Evolutionary conservation across 495 filamentous ascomycete species (phyloP).

Genomic region (Pseudevernia furfuracea): DNA sequence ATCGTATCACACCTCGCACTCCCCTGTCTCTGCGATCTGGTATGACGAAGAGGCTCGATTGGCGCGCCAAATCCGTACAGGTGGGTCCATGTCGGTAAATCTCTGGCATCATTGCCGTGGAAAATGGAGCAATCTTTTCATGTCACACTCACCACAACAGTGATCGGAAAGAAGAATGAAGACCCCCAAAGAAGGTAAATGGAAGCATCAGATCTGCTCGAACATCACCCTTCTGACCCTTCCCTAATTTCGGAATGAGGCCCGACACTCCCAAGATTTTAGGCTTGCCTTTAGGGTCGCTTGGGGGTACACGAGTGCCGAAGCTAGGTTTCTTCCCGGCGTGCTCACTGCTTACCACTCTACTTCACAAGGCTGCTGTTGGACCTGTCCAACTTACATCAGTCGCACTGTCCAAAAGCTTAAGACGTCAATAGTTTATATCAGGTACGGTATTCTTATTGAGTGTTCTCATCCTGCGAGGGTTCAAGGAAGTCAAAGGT

Average conservation of each 20-base stretch:
- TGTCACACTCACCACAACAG: no score
- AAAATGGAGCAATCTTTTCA: background rate
- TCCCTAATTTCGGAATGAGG: constrained; percentile 13
- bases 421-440: background rate
- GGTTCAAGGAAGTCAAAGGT: background rate
- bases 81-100: background rate
- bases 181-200: constrained; percentile 13
- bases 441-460: background rate
- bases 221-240: background rate
- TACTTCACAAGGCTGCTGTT: background rate
- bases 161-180: no score
- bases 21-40: background rate
- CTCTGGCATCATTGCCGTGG: background rate
- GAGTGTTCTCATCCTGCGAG: background rate
- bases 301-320: background rate
- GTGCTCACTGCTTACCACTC: background rate
- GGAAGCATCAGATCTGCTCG: constrained; percentile 13
- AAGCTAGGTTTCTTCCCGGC: background rate
- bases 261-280: constrained; percentile 5
- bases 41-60: constrained; percentile 9
- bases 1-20: background rate
- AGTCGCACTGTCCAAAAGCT: background rate
- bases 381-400: background rate
- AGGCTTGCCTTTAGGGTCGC: background rate
- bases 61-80: constrained; percentile 11